Evolutionary conservation across 202 grass and related monocot genomes (phyloP).

Genomic region (Elaeis oleifera): DNA sequence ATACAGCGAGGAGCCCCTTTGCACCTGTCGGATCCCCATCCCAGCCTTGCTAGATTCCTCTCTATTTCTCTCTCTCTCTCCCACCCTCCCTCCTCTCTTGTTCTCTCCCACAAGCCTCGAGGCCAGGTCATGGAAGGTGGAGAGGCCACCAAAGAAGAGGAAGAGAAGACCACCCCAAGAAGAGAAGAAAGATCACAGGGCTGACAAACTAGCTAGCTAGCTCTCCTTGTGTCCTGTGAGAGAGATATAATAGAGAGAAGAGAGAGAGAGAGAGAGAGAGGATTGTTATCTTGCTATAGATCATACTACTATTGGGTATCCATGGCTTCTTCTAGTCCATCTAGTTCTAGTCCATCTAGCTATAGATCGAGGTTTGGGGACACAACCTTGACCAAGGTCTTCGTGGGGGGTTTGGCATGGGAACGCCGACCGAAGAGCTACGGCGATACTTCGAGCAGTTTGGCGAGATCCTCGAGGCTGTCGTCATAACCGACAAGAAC

Average conservation of each 20-base stretch:
- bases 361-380: slow-evolving; percentile 76
- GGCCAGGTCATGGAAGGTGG: slow-evolving; percentile 12
- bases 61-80: background rate
- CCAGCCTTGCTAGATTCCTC: background rate
- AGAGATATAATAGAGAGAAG: too few species aligned
- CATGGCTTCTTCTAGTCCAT: slow-evolving; percentile 19
- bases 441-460: slow-evolving; percentile 62
- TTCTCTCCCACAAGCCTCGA: background rate
- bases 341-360: slow-evolving; percentile 15
- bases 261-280: too few species aligned
- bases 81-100: background rate
- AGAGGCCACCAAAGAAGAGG: slow-evolving; percentile 26
- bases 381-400: slow-evolving; percentile 88
- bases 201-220: too few species aligned
- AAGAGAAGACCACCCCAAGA: slow-evolving; percentile 19
- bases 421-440: slow-evolving; percentile 68
- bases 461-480: slow-evolving; percentile 92
- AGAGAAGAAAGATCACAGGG: slow-evolving; percentile 7
- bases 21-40: slow-evolving; percentile 24
- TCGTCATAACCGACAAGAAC: slow-evolving; percentile 71
- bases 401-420: slow-evolving; percentile 92
- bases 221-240: too few species aligned
- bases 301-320: too few species aligned
- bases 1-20: slow-evolving; percentile 35
- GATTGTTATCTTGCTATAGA: too few species aligned